These are phyloP conservation scores for Eryngium alpinum DNA, from an alignment of 140 eudicot genomes.

Conservation along the genomic window DNA sequence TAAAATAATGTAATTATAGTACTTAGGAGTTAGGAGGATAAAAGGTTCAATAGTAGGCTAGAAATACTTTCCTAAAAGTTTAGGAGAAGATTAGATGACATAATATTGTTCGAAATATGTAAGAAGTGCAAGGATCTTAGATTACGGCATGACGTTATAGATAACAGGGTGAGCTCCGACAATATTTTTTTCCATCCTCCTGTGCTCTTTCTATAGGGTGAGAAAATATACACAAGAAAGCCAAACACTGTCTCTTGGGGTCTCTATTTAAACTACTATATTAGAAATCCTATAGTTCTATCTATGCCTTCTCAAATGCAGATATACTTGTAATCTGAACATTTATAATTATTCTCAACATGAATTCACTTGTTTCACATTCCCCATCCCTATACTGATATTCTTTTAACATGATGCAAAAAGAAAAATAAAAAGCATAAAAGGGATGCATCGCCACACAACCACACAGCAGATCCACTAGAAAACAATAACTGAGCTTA, in stretches of 20 bases:
- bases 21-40: background rate
- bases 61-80: background rate
- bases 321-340: background rate
- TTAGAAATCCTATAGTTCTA: background rate
- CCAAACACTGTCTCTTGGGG: background rate
- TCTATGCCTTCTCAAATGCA: background rate
- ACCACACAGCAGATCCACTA: too few relatives aligned
- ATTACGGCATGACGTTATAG: background rate
- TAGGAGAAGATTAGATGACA: background rate
- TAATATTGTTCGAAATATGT: background rate
- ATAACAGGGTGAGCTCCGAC: background rate
- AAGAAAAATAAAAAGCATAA: too few relatives aligned
- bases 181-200: background rate
- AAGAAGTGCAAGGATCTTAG: background rate
- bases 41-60: background rate
- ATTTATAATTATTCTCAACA: too few relatives aligned
- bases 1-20: background rate
- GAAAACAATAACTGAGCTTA: too few relatives aligned
- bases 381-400: too few relatives aligned
- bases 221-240: too few relatives aligned
- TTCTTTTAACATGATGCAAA: too few relatives aligned
- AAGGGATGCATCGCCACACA: too few relatives aligned
- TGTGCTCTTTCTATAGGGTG: background rate
- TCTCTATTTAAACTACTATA: background rate
- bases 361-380: too few relatives aligned